These are phyloP conservation scores for Saksenaea vasiformis DNA, from an alignment of 371 early-diverging fungal genomes.

Conservation along the genomic window DNA sequence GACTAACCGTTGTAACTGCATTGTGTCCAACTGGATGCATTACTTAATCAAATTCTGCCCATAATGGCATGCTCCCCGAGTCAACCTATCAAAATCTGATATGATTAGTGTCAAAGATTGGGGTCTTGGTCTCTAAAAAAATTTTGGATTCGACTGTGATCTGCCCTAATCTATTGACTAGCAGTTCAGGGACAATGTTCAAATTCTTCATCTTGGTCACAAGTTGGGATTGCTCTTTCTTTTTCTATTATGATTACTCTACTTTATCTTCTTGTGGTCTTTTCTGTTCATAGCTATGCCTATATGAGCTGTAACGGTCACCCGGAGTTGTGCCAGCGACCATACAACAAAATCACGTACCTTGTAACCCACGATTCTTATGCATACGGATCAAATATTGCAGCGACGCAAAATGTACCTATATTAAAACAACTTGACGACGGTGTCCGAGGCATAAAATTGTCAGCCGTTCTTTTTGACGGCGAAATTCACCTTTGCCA, in stretches of 20 bases:
- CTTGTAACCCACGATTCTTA: conserved; percentile 76
- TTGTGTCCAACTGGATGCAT: too few relatives aligned
- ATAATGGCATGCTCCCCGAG: too few relatives aligned
- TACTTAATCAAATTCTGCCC: too few relatives aligned
- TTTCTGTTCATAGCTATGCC: neutral
- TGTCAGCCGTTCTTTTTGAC: conserved; percentile 65
- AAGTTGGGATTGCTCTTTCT: neutral
- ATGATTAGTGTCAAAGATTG: too few relatives aligned
- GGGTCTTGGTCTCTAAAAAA: too few relatives aligned
- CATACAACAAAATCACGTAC: conserved; percentile 60
- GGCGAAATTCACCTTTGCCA: conserved; percentile 68
- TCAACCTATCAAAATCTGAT: too few relatives aligned
- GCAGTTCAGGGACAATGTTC: too few relatives aligned
- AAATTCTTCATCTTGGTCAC: too few relatives aligned
- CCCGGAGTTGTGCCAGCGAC: conserved; percentile 52
- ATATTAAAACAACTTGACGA: conserved; percentile 65
- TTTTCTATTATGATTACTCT: neutral
- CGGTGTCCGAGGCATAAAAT: conserved; percentile 73
- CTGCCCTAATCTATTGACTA: too few relatives aligned
- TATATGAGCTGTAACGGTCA: conserved; percentile 66
- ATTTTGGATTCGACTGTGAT: too few relatives aligned
- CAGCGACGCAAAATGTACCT: conserved; percentile 63
- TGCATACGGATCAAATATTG: conserved; percentile 50
- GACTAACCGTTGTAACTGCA: neutral
- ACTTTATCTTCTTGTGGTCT: neutral